Percentiles rank a stretch among this genome's conserved stretches.
Evolutionary conservation across 257 asterid genomes (phyloP).

Genomic region (Cinchona pubescens): DNA sequence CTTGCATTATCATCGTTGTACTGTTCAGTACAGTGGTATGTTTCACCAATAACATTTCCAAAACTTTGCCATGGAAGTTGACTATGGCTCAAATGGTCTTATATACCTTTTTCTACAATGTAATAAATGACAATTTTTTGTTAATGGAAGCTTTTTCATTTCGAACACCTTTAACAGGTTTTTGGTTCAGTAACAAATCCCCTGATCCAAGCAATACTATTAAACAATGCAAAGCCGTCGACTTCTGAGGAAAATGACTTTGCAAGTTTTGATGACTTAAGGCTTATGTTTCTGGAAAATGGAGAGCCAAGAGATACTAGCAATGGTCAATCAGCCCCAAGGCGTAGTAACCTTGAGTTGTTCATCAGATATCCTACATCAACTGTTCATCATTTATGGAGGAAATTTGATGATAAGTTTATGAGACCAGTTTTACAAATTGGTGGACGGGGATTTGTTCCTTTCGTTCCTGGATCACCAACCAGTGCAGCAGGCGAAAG

Average conservation of each 20-base stretch:
- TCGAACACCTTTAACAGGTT: constrained; percentile 15
- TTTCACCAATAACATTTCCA: not conserved
- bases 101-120: not conserved
- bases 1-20: constrained; percentile 35
- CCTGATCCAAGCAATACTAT: not conserved
- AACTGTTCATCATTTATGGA: constrained; percentile 48
- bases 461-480: constrained; percentile 56
- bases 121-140: not conserved
- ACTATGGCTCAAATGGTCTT: not conserved
- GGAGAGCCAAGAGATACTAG: not conserved
- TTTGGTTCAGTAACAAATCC: constrained; percentile 10
- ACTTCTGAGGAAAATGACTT: not conserved
- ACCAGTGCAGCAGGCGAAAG: not conserved
- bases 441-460: constrained; percentile 69
- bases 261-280: not conserved
- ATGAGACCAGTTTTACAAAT: constrained; percentile 75
- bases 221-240: not conserved
- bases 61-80: not conserved
- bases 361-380: constrained; percentile 24
- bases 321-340: not conserved
- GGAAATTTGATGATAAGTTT: constrained; percentile 57
- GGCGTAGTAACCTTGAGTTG: constrained; percentile 17
- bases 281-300: not conserved
- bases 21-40: constrained; percentile 37
- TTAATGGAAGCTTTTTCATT: not conserved